These are phyloP conservation scores for Babesia bigemina DNA, from an alignment of 169 alveolate species.

Conservation along the genomic window DNA sequence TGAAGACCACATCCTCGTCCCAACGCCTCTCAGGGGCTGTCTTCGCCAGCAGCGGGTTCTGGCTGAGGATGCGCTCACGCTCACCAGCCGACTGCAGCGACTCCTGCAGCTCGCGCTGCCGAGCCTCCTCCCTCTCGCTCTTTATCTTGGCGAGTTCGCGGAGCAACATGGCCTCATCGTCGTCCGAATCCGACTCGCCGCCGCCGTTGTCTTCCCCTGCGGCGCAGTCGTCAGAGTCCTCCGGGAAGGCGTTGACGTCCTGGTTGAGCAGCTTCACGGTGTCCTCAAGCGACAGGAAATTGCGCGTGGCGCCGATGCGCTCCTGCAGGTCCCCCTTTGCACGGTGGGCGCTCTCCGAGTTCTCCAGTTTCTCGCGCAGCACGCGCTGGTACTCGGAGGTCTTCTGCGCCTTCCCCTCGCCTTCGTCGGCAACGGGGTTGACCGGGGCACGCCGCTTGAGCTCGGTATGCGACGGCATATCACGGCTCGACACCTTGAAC, in stretches of 20 bases:
- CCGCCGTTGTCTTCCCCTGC: constrained; percentile 29
- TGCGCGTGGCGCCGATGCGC: constrained; percentile 50
- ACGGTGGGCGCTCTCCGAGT: constrained; percentile 46
- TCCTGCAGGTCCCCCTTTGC: constrained; percentile 52
- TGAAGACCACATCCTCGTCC: constrained; percentile 72
- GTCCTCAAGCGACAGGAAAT: constrained; percentile 64
- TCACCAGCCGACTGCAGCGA: constrained; percentile 48
- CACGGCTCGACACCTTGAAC: constrained; percentile 76
- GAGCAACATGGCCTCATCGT: constrained; percentile 88
- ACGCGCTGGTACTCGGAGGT: constrained; percentile 35
- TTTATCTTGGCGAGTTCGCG: constrained; percentile 90
- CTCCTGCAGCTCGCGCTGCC: constrained; percentile 76
- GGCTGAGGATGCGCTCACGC: constrained; percentile 45
- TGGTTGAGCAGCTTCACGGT: constrained; percentile 59
- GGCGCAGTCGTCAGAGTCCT: constrained; percentile 68
- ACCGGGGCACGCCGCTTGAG: constrained; percentile 72
- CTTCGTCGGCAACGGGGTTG: constrained; percentile 57
- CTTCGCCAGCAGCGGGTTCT: constrained; percentile 58
- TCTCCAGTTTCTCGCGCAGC: constrained; percentile 47
- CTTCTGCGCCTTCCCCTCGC: constrained; percentile 54
- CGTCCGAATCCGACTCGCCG: constrained; percentile 71
- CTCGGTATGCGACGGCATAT: constrained; percentile 74
- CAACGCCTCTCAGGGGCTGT: constrained; percentile 31
- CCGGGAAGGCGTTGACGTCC: constrained; percentile 69
- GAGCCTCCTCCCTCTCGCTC: constrained; percentile 85